Conservation (phyloP, 2,329 filamentous ascomycete species). For the Cercospora sp. region DNA sequence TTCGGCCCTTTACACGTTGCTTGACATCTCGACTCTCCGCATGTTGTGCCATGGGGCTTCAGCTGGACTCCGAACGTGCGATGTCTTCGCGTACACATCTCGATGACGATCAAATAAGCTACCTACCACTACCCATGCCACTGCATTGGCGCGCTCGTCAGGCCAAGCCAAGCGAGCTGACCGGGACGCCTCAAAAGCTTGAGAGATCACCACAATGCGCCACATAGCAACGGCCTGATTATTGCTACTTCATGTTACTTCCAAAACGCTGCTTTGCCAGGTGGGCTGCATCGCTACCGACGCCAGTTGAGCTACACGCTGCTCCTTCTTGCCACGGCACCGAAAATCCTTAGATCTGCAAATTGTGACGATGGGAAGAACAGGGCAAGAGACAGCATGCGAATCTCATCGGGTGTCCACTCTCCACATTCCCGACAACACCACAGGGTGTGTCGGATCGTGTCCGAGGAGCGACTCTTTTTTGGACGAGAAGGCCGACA, state of each 20-base stretch:
- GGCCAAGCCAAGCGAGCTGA: not conserved
- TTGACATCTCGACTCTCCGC: not conserved
- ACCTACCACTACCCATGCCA: not conserved
- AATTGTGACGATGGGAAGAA: not conserved
- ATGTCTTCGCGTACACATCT: not conserved
- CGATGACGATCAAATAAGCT: slow-evolving; percentile 1
- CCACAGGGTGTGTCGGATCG: not conserved
- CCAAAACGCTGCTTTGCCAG: too few relatives aligned
- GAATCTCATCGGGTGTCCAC: slow-evolving; percentile 5
- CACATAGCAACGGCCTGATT: not conserved
- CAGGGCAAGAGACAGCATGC: not conserved
- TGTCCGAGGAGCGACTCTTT: not conserved
- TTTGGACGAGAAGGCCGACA: not conserved
- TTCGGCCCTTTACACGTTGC: not conserved
- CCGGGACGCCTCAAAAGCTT: slow-evolving; percentile 1
- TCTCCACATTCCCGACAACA: slow-evolving; percentile 6
- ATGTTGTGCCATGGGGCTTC: not conserved
- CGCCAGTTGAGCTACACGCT: not conserved
- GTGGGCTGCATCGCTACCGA: not conserved
- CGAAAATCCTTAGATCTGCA: not conserved
- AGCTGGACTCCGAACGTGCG: not conserved
- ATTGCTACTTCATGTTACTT: not conserved
- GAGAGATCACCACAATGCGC: not conserved
- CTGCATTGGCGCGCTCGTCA: not conserved
- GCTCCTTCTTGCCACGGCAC: not conserved